These are phyloP conservation scores for Plasmodium adleri DNA, from an alignment of 169 alveolate genomes.

Conservation along the genomic window DNA sequence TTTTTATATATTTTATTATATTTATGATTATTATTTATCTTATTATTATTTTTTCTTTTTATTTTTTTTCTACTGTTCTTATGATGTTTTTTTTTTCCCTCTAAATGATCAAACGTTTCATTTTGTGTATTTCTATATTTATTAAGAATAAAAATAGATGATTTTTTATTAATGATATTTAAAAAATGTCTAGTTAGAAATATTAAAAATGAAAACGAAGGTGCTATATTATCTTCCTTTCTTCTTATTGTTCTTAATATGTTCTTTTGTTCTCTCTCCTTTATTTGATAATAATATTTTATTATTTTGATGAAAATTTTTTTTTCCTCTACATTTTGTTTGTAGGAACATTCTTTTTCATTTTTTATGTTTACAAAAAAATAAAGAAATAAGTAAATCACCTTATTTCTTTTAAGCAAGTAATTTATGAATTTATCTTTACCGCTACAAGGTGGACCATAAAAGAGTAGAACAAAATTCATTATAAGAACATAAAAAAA, in stretches of 20 bases:
- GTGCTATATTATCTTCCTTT: not conserved
- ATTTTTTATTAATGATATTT: no score
- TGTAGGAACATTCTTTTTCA: not conserved
- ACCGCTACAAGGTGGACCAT: slow-evolving; percentile 73
- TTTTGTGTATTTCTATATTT: no score
- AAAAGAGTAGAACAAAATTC: slow-evolving; percentile 43
- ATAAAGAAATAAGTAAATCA: slow-evolving; percentile 21
- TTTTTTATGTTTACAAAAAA: slow-evolving; percentile 8
- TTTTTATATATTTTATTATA: not conserved
- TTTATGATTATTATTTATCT: not conserved
- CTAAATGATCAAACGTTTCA: not conserved
- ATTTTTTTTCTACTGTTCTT: not conserved
- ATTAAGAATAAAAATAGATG: no score
- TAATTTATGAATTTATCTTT: slow-evolving; percentile 55
- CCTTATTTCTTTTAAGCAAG: slow-evolving; percentile 9
- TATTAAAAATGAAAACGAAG: no score
- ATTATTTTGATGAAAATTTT: slow-evolving; percentile 35
- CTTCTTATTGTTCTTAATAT: not conserved
- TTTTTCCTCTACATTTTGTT: slow-evolving; percentile 12
- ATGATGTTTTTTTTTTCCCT: not conserved
- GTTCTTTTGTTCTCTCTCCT: not conserved
- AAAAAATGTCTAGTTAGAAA: no score
- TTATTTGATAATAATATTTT: slow-evolving; percentile 17
- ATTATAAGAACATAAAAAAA: slow-evolving; percentile 9
- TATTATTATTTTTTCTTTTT: not conserved